phyloP scores from a whole-genome alignment of 2,329 filamentous ascomycete species.

The Drechslera avenae region DNA sequence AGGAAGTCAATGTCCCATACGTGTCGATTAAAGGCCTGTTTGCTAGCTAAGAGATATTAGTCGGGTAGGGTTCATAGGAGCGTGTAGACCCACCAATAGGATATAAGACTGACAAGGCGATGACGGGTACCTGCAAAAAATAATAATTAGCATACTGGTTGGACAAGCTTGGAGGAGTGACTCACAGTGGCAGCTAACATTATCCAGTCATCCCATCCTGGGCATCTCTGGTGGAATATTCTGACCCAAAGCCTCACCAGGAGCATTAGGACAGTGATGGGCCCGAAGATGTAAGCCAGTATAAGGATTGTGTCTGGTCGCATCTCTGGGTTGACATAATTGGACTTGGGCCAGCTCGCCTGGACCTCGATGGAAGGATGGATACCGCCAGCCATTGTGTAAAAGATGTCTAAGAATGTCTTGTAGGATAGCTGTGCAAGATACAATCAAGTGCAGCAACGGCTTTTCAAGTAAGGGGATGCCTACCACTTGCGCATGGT shows the following conservation, averaged over 20 bases:
- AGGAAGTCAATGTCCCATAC: constrained; percentile 33
- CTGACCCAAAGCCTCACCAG: constrained; percentile 38
- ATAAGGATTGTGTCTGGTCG: constrained; percentile 26
- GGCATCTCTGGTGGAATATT: constrained; percentile 29
- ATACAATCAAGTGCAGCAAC: background rate
- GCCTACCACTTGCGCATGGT: constrained; percentile 26
- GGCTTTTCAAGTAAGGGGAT: constrained; percentile 16
- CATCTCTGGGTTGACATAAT: constrained; percentile 29
- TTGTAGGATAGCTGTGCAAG: background rate
- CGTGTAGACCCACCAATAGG: constrained; percentile 19
- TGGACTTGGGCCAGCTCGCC: constrained; percentile 31
- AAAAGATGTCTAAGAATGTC: background rate
- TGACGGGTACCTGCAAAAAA: constrained; percentile 28
- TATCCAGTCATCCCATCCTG: constrained; percentile 40
- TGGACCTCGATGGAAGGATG: constrained; percentile 33
- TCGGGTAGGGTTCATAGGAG: background rate
- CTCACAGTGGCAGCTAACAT: constrained; percentile 34
- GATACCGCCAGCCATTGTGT: constrained; percentile 39
- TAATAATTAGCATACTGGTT: constrained; percentile 6
- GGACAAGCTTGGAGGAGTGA: background rate
- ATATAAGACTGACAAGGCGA: constrained; percentile 27
- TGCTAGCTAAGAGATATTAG: constrained; percentile 24
- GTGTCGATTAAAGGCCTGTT: constrained; percentile 32
- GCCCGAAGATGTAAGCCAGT: constrained; percentile 29
- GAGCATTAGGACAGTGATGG: constrained; percentile 29